Base-by-base conservation (phyloP, 495 filamentous ascomycete species). In the Neurospora sp. region DNA sequence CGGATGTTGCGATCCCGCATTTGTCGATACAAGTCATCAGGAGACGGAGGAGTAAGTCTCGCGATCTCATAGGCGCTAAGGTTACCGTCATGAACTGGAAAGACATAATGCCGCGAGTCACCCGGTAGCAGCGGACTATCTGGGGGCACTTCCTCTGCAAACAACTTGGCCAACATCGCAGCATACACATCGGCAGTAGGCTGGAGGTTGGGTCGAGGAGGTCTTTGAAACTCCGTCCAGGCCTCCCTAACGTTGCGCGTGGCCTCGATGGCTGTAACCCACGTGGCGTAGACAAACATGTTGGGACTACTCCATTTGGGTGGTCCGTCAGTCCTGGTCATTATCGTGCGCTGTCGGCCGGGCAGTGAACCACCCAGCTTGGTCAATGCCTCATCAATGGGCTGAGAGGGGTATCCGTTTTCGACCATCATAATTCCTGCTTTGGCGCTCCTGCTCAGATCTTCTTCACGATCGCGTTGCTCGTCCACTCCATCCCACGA, bases 151-250 rank as follows among this genome's bases (percentile, higher is more conserved):
- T 65, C 2, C 53, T 8, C 12, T 35, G 81, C 79, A 61, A 75
- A 78, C 16, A 86, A 73, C 73, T 86, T 86, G 38, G 78, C 70
- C 38, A 86, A 85, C 83, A 86, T 84, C 53, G 82, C 81, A 6
- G 75, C 79, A 69, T 86, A 86, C 14, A 83, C 79, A 27, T 76
- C 73, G n/a, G 72, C 20, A 41, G 76, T 76, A 0, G 83, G 83
- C 22, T 71, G 61, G 20, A 81, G 59, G 1, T 70, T 71, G 17
- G 78, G 73, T 22, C 70, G 22, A 8, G 78, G 79, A 31, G 84
- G 76, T 10, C 74, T 70, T n/a, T 75, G 72, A 70, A 86, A 86
- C 17, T 76, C 75, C 22, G 70, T 75, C 84, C 84, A 86, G 8
- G 84, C 83, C 70, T 86, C 84, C 68, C 79, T 77, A 37, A 74